Evolutionary conservation across 495 filamentous ascomycete genomes (phyloP).

Genomic region (Xylaria nigripes): DNA sequence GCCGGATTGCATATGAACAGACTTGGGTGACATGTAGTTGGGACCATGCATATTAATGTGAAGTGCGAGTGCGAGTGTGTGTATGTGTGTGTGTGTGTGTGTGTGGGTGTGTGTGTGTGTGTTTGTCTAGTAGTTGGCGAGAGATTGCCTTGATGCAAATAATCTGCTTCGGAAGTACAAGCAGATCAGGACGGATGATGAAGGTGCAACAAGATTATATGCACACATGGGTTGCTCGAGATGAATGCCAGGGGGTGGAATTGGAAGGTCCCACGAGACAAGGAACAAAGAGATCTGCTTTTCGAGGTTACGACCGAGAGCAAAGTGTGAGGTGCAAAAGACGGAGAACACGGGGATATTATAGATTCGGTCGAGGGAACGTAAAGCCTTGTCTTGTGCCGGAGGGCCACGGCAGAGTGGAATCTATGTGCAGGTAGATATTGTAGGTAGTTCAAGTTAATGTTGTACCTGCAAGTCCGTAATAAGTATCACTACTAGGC

Average conservation of each 20-base stretch:
- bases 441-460: neutral
- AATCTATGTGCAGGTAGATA: neutral
- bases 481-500: neutral
- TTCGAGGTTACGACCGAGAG: slow-evolving; percentile 18
- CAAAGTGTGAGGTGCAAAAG: slow-evolving; percentile 9
- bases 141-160: neutral
- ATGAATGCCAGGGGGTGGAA: neutral
- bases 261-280: slow-evolving; percentile 8
- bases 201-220: slow-evolving; percentile 18
- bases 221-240: slow-evolving; percentile 11
- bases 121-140: slow-evolving; percentile 6
- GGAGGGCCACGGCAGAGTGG: slow-evolving; percentile 16
- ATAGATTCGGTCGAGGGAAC: slow-evolving; percentile 16
- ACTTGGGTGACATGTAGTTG: slow-evolving; percentile 14
- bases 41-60: slow-evolving; percentile 21
- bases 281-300: slow-evolving; percentile 20
- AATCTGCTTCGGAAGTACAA: slow-evolving; percentile 9
- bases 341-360: slow-evolving; percentile 22
- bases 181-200: slow-evolving; percentile 10
- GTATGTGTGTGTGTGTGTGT: neutral
- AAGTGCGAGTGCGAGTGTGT: neutral
- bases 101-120: neutral
- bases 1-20: slow-evolving; percentile 20
- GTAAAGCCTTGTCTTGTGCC: slow-evolving; percentile 17
- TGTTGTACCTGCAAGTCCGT: neutral